Conservation (phyloP, 176 grass and related monocot genomes). For the Elymus sibiricus region DNA sequence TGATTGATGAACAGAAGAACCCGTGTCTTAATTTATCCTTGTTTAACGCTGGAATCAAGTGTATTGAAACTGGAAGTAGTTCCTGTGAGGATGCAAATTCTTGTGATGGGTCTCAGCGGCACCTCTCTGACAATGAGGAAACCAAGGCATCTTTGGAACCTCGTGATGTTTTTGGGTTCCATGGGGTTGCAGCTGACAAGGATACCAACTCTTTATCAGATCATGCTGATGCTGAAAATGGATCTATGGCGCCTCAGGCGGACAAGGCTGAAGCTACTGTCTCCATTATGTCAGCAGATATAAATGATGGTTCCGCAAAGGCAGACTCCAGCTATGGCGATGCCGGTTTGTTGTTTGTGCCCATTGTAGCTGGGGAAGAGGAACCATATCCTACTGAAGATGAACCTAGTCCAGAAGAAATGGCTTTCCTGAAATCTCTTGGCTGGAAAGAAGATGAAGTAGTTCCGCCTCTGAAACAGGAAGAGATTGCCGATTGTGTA, state of each 20-base stretch:
- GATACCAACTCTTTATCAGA: constrained; percentile 14
- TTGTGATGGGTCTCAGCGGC: constrained; percentile 36
- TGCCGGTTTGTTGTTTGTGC: neutral
- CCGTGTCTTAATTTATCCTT: constrained; percentile 30
- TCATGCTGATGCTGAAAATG: constrained; percentile 9
- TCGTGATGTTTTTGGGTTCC: constrained; percentile 28
- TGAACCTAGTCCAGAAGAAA: constrained; percentile 50
- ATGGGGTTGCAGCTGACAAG: constrained; percentile 24
- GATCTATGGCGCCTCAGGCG: constrained; percentile 10
- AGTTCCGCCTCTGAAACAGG: constrained; percentile 57
- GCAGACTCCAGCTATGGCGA: neutral
- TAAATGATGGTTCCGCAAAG: constrained; percentile 2
- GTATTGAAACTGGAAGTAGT: constrained; percentile 35
- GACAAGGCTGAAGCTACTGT: neutral
- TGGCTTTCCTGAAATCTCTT: constrained; percentile 62
- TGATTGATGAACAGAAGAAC: constrained; percentile 41
- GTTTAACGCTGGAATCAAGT: constrained; percentile 32
- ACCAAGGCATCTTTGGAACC: constrained; percentile 21
- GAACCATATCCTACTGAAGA: constrained; percentile 37
- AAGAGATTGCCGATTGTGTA: constrained; percentile 73
- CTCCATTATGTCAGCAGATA: constrained; percentile 7
- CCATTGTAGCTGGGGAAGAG: constrained; percentile 21
- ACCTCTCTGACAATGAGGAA: constrained; percentile 50
- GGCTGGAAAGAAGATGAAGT: constrained; percentile 65
- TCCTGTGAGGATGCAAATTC: constrained; percentile 38